Base-by-base conservation (phyloP, 441 rosid species). In the Bruguiera hainesii region DNA sequence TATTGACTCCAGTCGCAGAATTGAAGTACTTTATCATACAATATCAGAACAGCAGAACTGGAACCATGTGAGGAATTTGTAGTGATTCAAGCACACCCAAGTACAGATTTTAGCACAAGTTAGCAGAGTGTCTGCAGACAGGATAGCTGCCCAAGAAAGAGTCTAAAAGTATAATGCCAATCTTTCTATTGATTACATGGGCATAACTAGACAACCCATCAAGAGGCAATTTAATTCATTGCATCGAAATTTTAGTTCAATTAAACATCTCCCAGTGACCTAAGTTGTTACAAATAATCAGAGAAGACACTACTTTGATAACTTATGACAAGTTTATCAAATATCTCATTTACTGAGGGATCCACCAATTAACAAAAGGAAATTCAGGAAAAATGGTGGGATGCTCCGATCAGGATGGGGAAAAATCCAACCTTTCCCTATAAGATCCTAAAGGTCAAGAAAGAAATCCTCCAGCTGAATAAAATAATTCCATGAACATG, bases 401-500 rank as follows among this genome's bases (percentile, higher is more conserved):
- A 55, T 42, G 10, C 23, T 30, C 20, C 1, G 26, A 6, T n/a
- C 10, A 33, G 5, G 7, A 58, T 1, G 48, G 31, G 16, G 51
- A 61, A 26, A 60, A 9, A 11, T 5, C 39, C 55, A 65, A 42
- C 5, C 13, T 11, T 42, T 42, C 48, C 5, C 15, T 13, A 42
- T 42, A 11, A 42, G 48, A 42, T 13, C 48, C 13, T 11, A 13
- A 42, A 13, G 16, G 15, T 4, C 5, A 42, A 42, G 15, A 42
- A 3, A 42, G 16, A 2, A 42, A 13, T 42, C 10, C 19, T 16
- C 7, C 13, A 15, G 60, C 16, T 15, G 53, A 60, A 13, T 6
- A 19, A 59, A 58, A 30, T 26, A 65, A 67, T 16, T 37, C 18
- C 48, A 42, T 13, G 48, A 42, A 50, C 60, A 57, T 53, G 57